phyloP scores from a whole-genome alignment of 139 green algal species.

The Chlorella ohadii region DNA sequence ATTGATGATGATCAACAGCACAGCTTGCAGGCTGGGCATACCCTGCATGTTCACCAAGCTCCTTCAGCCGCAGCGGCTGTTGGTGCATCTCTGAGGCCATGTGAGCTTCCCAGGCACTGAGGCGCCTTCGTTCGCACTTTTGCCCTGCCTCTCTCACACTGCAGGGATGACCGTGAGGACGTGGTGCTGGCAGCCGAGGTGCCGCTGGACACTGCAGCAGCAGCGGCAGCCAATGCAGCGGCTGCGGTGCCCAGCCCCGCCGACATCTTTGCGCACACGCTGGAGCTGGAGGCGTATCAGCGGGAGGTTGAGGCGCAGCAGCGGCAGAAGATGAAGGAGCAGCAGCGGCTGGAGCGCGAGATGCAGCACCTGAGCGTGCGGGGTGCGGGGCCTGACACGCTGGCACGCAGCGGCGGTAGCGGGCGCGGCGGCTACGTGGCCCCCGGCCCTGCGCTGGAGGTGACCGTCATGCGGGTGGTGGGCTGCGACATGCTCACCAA shows the following conservation, averaged over 20 bases:
- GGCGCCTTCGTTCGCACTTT: no score
- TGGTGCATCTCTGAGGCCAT: no score
- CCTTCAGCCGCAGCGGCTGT: no score
- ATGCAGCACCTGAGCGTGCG: background rate
- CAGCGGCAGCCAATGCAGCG: conserved; percentile 15
- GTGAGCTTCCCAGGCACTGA: no score
- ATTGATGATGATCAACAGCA: no score
- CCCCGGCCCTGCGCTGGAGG: conserved; percentile 13
- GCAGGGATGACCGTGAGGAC: conserved; percentile 32
- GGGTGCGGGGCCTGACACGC: background rate
- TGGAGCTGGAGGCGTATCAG: conserved; percentile 12
- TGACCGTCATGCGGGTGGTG: conserved; percentile 28
- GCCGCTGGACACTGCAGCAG: conserved; percentile 16
- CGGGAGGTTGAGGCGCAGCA: conserved; percentile 1
- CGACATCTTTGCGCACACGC: no score
- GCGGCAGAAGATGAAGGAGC: conserved; percentile 8
- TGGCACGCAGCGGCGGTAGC: conserved; percentile 12
- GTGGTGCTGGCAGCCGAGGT: conserved; percentile 24
- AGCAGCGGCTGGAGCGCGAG: conserved; percentile 24
- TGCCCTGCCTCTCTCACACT: no score
- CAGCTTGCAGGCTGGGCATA: no score
- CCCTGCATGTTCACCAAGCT: no score
- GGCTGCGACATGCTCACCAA: conserved; percentile 33
- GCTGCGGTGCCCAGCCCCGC: background rate
- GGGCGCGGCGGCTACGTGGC: background rate